Base-by-base conservation (phyloP, 352 stramenopile species). In the Phytopythium vexans region DNA sequence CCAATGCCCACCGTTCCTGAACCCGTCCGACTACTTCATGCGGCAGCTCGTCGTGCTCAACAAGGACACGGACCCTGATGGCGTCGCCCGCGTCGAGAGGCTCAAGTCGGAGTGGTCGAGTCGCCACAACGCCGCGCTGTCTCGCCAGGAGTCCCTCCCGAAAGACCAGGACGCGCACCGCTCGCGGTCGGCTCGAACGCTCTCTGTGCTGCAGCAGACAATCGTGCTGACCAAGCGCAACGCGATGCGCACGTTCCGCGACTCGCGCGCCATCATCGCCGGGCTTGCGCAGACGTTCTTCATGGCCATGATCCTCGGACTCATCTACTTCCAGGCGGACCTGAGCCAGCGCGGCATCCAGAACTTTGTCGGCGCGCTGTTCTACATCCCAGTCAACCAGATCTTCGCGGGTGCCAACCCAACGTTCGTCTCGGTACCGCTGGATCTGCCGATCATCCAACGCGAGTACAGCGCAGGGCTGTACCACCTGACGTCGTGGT, bases 21-120 rank as follows among this genome's bases (percentile, higher is more conserved):
- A 86, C 39, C 77, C 73, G 11, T 62, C 69, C 4, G 77, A 91
- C 48, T 88, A 78, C 52, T 88, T 89, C 42, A 86, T 85, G 77
- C 53, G 57, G 1, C 71, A 88, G 41, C 41, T 88, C 1, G 72
- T 82, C 3, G 69, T 85, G 3, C 55, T 85, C 10, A 71, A 87
- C 52, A 75, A 79, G 37, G 57, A 59, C 3, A 74, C 57, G 0
- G 80, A 86, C 16, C 31, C 36, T 6, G 52, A 32, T 6, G 72
- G 65, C 4, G 67, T 73, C 2, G 34, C 39, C 0, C 67, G 76
- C 0, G 54, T 90, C 0, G 46, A 85, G n/a, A n/a, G 7, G 0
- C 49, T 89, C 1, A 77, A 75, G 15, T 9, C 50, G 0, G 63
- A 57, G 15, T 90, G 74, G 74, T 6, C 6, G 9, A 59, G 66